Percentiles rank a stretch among this genome's conserved stretches.
These are phyloP conservation scores for Candida smagusa DNA, from an alignment of 1,139 yeast species.

Conservation along the genomic window DNA sequence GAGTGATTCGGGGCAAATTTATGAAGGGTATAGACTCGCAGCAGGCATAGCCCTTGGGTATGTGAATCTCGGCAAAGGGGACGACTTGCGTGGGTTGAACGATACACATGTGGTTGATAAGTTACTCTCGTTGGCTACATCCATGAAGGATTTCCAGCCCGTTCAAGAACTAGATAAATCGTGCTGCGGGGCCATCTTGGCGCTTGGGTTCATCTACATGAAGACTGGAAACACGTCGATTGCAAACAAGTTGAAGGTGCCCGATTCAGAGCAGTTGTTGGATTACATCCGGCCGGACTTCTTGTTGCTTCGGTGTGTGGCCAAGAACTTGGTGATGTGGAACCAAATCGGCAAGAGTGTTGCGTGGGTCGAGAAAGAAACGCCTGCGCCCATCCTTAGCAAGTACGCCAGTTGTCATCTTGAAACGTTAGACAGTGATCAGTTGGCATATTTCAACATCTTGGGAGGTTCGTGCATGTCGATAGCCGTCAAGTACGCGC, in stretches of 20 bases:
- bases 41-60: conserved; percentile 89
- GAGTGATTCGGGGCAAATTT: conserved; percentile 53
- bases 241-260: conserved; percentile 64
- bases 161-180: conserved; percentile 66
- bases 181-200: conserved; percentile 77
- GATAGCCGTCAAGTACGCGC: conserved; percentile 74
- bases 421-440: conserved; percentile 52
- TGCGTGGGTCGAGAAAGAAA: conserved; percentile 60
- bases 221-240: conserved; percentile 59
- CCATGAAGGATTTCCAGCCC: conserved; percentile 69
- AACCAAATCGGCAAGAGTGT: conserved; percentile 48
- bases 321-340: conserved; percentile 80
- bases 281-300: conserved; percentile 83
- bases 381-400: conserved; percentile 44
- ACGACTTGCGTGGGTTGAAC: conserved; percentile 55
- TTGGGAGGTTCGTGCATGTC: conserved; percentile 77
- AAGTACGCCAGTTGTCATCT: conserved; percentile 23
- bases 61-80: conserved; percentile 81
- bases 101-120: conserved; percentile 72
- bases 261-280: conserved; percentile 56
- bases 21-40: conserved; percentile 83
- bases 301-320: conserved; percentile 64
- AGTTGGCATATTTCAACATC: conserved; percentile 60
- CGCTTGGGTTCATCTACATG: conserved; percentile 71
- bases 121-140: conserved; percentile 57